phyloP scores from a whole-genome alignment of 495 filamentous ascomycete species.

The Cladorrhinum samala region DNA sequence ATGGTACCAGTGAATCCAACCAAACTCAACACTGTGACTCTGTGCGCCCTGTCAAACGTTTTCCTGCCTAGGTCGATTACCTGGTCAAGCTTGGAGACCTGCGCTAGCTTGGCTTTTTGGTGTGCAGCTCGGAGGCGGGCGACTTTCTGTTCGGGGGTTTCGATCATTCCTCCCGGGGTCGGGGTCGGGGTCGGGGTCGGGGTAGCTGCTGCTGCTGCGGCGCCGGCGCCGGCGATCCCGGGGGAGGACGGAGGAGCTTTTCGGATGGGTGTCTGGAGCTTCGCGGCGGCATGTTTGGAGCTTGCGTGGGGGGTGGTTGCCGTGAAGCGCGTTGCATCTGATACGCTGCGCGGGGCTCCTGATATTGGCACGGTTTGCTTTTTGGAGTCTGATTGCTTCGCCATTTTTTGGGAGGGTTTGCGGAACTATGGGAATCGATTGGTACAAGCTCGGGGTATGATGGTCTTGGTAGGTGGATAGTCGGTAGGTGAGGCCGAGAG shows the following conservation, averaged over 20 bases:
- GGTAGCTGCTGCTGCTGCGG: neutral
- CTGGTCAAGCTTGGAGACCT: conserved; percentile 61
- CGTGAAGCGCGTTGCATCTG: conserved; percentile 94
- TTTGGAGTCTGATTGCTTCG: neutral
- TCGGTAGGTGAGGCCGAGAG: neutral
- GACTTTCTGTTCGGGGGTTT: conserved; percentile 89
- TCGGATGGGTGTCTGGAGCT: conserved; percentile 44
- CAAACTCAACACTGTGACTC: conserved; percentile 63
- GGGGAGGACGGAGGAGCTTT: neutral
- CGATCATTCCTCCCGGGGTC: no score
- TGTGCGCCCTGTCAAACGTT: conserved; percentile 80
- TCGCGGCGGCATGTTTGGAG: conserved; percentile 51
- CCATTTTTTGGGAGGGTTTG: no score
- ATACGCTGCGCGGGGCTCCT: conserved; percentile 75
- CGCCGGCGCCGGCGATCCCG: no score
- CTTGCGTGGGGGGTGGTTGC: conserved; percentile 82
- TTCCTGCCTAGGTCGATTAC: conserved; percentile 61
- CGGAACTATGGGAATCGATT: neutral
- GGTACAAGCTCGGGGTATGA: no score
- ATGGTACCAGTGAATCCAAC: conserved; percentile 70
- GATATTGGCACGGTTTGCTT: conserved; percentile 15
- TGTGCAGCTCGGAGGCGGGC: conserved; percentile 78
- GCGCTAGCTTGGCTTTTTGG: conserved; percentile 57
- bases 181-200: conserved; percentile 7
- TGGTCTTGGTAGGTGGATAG: no score